Conservation (phyloP, 2,329 filamentous ascomycete species). For the Xylaria sp. region DNA sequence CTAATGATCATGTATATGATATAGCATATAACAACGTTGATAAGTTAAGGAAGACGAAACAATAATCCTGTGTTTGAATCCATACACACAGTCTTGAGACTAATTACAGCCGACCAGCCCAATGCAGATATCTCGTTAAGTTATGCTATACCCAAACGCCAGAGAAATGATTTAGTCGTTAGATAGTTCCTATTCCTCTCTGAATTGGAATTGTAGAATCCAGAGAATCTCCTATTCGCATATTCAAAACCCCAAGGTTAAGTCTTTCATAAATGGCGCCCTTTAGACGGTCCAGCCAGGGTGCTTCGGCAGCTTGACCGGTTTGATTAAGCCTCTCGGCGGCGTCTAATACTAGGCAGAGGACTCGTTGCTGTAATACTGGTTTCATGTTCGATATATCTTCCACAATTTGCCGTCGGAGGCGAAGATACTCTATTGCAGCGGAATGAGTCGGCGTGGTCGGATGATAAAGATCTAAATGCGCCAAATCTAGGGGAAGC, state of each 20-base stretch:
- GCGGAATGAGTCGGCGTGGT: constrained; percentile 59
- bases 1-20: background rate
- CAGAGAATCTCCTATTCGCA: constrained; percentile 25
- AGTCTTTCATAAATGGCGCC: constrained; percentile 38
- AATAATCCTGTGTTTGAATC: background rate
- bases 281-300: constrained; percentile 45
- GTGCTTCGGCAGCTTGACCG: constrained; percentile 42
- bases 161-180: constrained; percentile 14
- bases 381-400: constrained; percentile 18
- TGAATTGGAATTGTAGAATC: constrained; percentile 31
- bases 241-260: constrained; percentile 38
- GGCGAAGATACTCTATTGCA: constrained; percentile 60
- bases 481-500: constrained; percentile 60
- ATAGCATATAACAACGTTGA: background rate
- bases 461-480: constrained; percentile 66
- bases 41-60: background rate
- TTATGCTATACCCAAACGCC: constrained; percentile 26
- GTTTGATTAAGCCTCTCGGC: constrained; percentile 42
- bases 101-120: constrained; percentile 24
- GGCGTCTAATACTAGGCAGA: constrained; percentile 45
- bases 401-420: constrained; percentile 21
- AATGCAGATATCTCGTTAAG: constrained; percentile 34
- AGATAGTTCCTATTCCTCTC: constrained; percentile 2
- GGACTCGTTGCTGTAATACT: constrained; percentile 28
- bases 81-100: background rate